Base-by-base conservation (phyloP, 2,329 filamentous ascomycete species). In the Ampelomyces quisqualis region DNA sequence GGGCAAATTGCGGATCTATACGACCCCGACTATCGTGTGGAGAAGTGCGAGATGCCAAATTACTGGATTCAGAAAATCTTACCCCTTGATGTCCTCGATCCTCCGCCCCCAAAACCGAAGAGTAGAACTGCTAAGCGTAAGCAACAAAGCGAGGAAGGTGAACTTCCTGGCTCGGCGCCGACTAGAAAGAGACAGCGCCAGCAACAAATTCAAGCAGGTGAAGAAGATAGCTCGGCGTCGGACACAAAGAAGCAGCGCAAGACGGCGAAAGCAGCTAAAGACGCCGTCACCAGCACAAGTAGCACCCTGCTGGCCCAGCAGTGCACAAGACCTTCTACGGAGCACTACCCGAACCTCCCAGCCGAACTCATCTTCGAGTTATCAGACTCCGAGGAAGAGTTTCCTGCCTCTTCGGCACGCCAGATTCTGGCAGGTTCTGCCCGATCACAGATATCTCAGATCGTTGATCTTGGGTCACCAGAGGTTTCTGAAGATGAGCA, bases 11-110 rank as follows among this genome's bases (percentile, higher is more conserved):
- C 34, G 7, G 31, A 50, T 7, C 51, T 47, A 5, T 70, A 67
- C 22, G 62, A 71, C 33, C 62, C 66, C 2, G 34, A 40, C 1
- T 33, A 61, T 28, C 56, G 54, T 4, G 59, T 72, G 3, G 65
- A 31, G 17, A 31, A 70, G 20, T 60, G 55, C n/a, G 65, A 69
- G 27, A 55, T 72, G 10, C 60, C 67, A 0, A 48, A 57, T 8
- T 68, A 61, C 30, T 51, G 68, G 26, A 49, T 72, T 9, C 39
- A 51, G 5, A 51, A 57, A 27, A 59, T 54, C 2, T 53, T 73
- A 2, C 60, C 62, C 4, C 22, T 27, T 3, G 53, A 60, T 1
- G 31, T 57, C 1, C 34, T 64, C 5, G 38, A 60, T 19, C 55
- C 52, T 8, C 44, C 54, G 9, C 18, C 44, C 4, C n/a, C 44